phyloP scores from a whole-genome alignment of 2,329 filamentous ascomycete genomes.

The Ophiostoma himal-ulmi region DNA sequence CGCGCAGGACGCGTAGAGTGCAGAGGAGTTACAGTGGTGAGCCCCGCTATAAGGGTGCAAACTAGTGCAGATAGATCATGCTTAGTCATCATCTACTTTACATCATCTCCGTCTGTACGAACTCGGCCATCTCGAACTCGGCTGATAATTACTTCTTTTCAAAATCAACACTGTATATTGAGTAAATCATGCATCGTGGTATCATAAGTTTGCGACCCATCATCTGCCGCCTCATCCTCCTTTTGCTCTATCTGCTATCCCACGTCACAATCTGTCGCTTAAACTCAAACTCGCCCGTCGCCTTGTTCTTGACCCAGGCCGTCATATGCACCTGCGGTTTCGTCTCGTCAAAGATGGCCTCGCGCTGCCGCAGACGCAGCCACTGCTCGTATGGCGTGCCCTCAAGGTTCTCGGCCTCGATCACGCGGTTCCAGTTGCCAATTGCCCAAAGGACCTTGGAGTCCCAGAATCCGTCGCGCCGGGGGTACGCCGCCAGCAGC shows the following conservation, averaged over 20 bases:
- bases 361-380: slow-evolving; percentile 23
- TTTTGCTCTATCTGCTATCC: slow-evolving; percentile 14
- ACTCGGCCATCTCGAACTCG: background rate
- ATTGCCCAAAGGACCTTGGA: slow-evolving; percentile 39
- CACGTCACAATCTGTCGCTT: slow-evolving; percentile 16
- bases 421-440: slow-evolving; percentile 26
- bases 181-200: background rate
- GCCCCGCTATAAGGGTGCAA: background rate
- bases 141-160: too few species aligned
- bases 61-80: background rate
- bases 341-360: slow-evolving; percentile 22
- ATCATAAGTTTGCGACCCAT: background rate
- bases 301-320: slow-evolving; percentile 18
- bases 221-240: background rate
- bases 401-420: slow-evolving; percentile 34
- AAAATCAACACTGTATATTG: background rate
- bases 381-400: slow-evolving; percentile 34
- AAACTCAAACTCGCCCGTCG: slow-evolving; percentile 19
- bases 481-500: slow-evolving; percentile 39
- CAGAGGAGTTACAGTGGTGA: background rate
- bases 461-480: slow-evolving; percentile 42
- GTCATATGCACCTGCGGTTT: slow-evolving; percentile 21
- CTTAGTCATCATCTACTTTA: background rate
- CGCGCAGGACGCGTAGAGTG: background rate
- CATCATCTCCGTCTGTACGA: background rate